Evolutionary conservation across 2,329 filamentous ascomycete species (phyloP).

Genomic region (Leptodontidium sp.): DNA sequence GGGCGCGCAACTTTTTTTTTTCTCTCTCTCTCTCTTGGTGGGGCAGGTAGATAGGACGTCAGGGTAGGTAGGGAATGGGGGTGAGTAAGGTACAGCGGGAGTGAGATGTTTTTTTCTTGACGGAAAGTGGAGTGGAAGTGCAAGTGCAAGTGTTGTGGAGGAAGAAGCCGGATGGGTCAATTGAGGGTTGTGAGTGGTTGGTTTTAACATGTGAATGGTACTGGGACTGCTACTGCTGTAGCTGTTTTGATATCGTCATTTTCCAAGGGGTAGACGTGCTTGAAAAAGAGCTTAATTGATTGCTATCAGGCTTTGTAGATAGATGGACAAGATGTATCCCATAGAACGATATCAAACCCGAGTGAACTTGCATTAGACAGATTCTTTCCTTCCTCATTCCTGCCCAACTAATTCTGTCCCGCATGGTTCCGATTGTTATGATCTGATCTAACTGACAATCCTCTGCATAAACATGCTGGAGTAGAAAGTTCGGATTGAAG

Average conservation of each 20-base stretch:
- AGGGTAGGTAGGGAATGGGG: neutral
- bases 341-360: too few species aligned
- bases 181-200: neutral
- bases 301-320: neutral
- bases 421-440: neutral
- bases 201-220: neutral
- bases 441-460: neutral
- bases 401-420: too few species aligned
- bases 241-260: neutral
- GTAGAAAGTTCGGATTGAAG: neutral
- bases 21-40: neutral
- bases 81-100: neutral
- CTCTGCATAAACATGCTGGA: neutral
- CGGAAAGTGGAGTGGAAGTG: neutral
- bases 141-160: neutral
- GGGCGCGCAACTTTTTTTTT: neutral
- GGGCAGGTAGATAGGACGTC: constrained; percentile 1
- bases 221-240: too few species aligned
- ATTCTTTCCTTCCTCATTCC: too few species aligned
- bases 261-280: neutral
- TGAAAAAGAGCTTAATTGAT: neutral
- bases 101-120: neutral
- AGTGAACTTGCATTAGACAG: too few species aligned
- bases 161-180: neutral
- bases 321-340: neutral